A percentile compares a stretch with the other conserved stretches of the same genome.
These are phyloP conservation scores for Colletotrichum sidae DNA, from an alignment of 2,329 filamentous ascomycete genomes.

Conservation along the genomic window DNA sequence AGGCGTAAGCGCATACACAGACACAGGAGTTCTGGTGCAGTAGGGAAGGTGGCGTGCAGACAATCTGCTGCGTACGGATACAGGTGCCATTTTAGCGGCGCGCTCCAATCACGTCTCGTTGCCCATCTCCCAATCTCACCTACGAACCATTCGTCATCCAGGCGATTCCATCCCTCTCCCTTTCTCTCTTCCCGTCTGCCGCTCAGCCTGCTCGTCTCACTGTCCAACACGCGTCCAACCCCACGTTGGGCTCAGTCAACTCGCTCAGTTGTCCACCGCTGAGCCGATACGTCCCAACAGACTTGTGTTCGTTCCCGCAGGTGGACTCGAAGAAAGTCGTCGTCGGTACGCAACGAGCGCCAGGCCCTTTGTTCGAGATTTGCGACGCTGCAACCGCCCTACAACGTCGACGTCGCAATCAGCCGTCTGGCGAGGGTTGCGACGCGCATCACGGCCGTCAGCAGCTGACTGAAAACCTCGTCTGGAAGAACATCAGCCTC, in stretches of 20 bases:
- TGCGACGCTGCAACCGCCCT: conserved; percentile 22
- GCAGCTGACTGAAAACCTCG: neutral
- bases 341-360: conserved; percentile 7
- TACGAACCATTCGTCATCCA: conserved; percentile 12
- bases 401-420: neutral
- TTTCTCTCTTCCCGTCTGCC: conserved; percentile 6
- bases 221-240: conserved; percentile 9
- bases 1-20: neutral
- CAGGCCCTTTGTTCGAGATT: conserved; percentile 13
- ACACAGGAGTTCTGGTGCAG: neutral
- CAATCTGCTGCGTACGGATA: too few relatives aligned
- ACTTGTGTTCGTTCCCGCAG: neutral
- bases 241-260: conserved; percentile 8
- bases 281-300: neutral
- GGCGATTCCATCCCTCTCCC: conserved; percentile 2
- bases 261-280: conserved; percentile 7
- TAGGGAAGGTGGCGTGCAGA: conserved; percentile 6
- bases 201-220: conserved; percentile 10
- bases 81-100: conserved; percentile 5
- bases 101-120: conserved; percentile 24
- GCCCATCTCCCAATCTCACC: conserved; percentile 17
- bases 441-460: conserved; percentile 7
- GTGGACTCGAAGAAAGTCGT: conserved; percentile 2
- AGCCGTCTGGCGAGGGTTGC: conserved; percentile 3
- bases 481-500: too few relatives aligned